These are phyloP conservation scores for Mucor irregularis DNA, from an alignment of 371 early-diverging fungal genomes.

Conservation along the genomic window DNA sequence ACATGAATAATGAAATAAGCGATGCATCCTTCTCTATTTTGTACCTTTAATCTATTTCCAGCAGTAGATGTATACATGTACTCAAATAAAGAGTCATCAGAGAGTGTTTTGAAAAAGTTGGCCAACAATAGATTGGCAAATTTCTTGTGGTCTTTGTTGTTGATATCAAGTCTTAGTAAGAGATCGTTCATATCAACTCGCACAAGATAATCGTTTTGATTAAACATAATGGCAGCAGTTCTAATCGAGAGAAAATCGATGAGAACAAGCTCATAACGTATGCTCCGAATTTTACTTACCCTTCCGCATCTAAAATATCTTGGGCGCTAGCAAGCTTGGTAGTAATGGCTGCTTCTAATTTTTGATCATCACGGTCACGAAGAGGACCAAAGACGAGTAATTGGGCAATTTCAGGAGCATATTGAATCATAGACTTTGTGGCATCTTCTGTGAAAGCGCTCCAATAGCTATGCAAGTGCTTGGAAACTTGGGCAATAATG, in stretches of 20 bases:
- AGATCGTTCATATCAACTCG: conserved; percentile 58
- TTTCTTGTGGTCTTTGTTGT: conserved; percentile 21
- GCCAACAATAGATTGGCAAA: conserved; percentile 41
- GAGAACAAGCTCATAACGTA: too few relatives aligned
- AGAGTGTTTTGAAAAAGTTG: conserved; percentile 24
- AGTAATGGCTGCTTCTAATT: conserved; percentile 53
- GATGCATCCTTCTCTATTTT: too few relatives aligned
- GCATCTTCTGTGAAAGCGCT: conserved; percentile 27
- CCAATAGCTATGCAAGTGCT: conserved; percentile 40
- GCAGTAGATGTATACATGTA: conserved; percentile 40
- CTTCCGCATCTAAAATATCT: conserved; percentile 33
- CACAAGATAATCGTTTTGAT: conserved; percentile 56
- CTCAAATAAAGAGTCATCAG: conserved; percentile 22
- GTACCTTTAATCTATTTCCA: conserved; percentile 54
- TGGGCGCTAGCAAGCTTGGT: conserved; percentile 34
- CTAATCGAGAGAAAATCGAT: conserved; percentile 13
- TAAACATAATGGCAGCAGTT: conserved; percentile 34
- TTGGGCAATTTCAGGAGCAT: conserved; percentile 35
- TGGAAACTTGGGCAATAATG: conserved; percentile 33
- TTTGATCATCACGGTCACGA: conserved; percentile 57
- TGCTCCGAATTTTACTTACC: conserved; percentile 17
- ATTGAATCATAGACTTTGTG: conserved; percentile 38
- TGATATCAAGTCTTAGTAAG: conserved; percentile 41
- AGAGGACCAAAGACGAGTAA: conserved; percentile 58
- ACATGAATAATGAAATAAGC: background rate